A percentile compares a stretch with the other conserved stretches of the same genome.
phyloP scores from a whole-genome alignment of 345 rosid species.

The Isatis tinctoria region DNA sequence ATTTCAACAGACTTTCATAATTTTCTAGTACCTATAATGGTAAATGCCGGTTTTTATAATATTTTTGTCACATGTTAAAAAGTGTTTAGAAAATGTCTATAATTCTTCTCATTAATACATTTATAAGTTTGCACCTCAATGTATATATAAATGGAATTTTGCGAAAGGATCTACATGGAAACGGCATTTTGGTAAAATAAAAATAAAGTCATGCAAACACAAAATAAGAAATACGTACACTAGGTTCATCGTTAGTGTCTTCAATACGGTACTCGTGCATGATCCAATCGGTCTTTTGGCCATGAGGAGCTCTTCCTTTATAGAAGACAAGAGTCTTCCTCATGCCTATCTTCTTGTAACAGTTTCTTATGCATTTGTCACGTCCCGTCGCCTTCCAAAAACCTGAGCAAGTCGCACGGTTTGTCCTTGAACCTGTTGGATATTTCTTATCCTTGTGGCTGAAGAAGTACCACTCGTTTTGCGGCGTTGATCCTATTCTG shows the following conservation, averaged over 20 bases:
- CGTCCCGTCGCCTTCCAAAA: constrained; percentile 98
- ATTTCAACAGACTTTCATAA: not conserved
- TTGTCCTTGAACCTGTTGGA: constrained; percentile 93
- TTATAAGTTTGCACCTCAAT: not conserved
- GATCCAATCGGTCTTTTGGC: constrained; percentile 96
- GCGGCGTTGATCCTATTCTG: constrained; percentile 83
- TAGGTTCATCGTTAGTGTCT: constrained; percentile 49
- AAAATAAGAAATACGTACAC: constrained; percentile 30
- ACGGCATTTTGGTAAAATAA: constrained; percentile 18
- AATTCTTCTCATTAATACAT: not conserved
- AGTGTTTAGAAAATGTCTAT: not conserved
- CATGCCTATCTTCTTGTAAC: constrained; percentile 86
- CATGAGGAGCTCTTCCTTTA: constrained; percentile 93
- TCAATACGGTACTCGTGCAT: constrained; percentile 97
- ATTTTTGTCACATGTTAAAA: not conserved
- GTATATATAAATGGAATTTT: not conserved
- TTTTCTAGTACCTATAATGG: not conserved
- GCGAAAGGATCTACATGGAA: not conserved
- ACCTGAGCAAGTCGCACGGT: constrained; percentile 87
- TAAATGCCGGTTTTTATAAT: not conserved
- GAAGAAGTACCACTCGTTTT: constrained; percentile 92
- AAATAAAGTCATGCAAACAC: not conserved
- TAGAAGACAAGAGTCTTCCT: constrained; percentile 96
- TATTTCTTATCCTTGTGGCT: constrained; percentile 94
- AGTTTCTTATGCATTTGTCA: constrained; percentile 81